Conservation (phyloP, 2,329 filamentous ascomycete species). For the Keithomyces neogunnii region DNA sequence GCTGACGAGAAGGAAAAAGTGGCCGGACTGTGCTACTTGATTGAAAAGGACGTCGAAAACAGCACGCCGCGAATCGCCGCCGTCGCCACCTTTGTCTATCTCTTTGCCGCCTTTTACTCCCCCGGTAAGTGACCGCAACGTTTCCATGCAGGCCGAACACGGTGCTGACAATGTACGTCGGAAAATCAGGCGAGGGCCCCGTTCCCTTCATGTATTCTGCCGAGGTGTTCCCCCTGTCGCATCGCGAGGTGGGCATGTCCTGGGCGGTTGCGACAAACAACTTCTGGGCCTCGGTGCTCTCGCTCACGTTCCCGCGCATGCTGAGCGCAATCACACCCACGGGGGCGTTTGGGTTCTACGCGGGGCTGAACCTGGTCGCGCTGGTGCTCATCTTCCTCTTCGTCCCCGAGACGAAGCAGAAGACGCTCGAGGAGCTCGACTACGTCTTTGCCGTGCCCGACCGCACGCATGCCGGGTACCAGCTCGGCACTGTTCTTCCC, state of each 20-base stretch:
- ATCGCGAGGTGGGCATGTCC: slow-evolving; percentile 30
- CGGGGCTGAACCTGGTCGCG: slow-evolving; percentile 36
- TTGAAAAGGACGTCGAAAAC: slow-evolving; percentile 8
- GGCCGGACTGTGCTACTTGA: slow-evolving; percentile 21
- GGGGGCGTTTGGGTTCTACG: slow-evolving; percentile 34
- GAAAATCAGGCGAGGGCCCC: slow-evolving; percentile 21
- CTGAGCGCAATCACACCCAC: slow-evolving; percentile 21
- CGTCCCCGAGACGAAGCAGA: slow-evolving; percentile 42
- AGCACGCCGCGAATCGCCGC: slow-evolving; percentile 18
- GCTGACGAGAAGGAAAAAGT: background rate
- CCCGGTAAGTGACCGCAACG: slow-evolving; percentile 9
- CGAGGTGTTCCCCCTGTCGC: slow-evolving; percentile 28
- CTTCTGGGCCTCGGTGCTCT: slow-evolving; percentile 13
- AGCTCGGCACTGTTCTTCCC: slow-evolving; percentile 26
- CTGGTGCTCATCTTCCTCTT: slow-evolving; percentile 39
- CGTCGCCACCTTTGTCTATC: slow-evolving; percentile 26
- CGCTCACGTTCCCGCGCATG: slow-evolving; percentile 24
- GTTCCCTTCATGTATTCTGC: slow-evolving; percentile 30
- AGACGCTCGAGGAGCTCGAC: slow-evolving; percentile 42
- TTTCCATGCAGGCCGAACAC: background rate
- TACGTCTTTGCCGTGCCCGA: slow-evolving; percentile 36
- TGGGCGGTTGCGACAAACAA: slow-evolving; percentile 30
- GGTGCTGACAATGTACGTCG: background rate
- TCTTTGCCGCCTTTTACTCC: slow-evolving; percentile 27
- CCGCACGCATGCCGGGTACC: slow-evolving; percentile 31